Evolutionary conservation across 2,329 filamentous ascomycete species (phyloP), one percentile per base, ranked within the genome.

Genomic region (Aspergillus texensis): DNA sequence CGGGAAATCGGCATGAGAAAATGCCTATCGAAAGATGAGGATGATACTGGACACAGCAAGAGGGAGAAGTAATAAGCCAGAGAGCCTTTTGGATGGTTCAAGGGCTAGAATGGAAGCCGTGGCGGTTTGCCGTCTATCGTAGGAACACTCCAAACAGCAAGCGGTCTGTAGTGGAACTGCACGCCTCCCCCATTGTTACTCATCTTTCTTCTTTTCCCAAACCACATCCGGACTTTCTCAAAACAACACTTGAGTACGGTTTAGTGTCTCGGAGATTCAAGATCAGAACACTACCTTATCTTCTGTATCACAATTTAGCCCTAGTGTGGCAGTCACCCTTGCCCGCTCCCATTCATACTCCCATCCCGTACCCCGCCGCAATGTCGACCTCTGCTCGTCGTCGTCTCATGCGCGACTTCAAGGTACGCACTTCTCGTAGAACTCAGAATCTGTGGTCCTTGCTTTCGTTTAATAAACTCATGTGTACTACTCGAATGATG

Each of bases 401-500:
- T 78, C 93, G 95, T 77, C 85, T 99, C 79, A 98, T 99, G 95
- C 92, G 95, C 79, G 95, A 98, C 84, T 98, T 98, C 88, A 98
- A 98, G 91, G 93, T 96, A 79, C 65, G 87, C 32, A 26, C 12
- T n/a, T 21, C 24, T 46, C 21, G 39, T 46, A 41, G 16, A 14
- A 6, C 36, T 34, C n/a, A 45, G 39, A 48, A 52, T 39, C 30
- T 57, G 41, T 39, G 43, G 62, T 52, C 53, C 58, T 57, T 58
- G 26, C 61, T 28, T 56, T 19, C 50, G 26, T 43, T 21, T n/a
- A 14, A 41, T 48, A 19, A 24, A 57, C 26, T 50, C 43, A 14
- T 60, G 16, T n/a, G 14, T 24, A 28, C 12, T 39, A 34, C 48
- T 34, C 19, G 48, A 19, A n/a, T 26, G 28, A 19, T 59, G 2